phyloP scores from a whole-genome alignment of 148 eudicot genomes.

The Beta vulgaris region DNA sequence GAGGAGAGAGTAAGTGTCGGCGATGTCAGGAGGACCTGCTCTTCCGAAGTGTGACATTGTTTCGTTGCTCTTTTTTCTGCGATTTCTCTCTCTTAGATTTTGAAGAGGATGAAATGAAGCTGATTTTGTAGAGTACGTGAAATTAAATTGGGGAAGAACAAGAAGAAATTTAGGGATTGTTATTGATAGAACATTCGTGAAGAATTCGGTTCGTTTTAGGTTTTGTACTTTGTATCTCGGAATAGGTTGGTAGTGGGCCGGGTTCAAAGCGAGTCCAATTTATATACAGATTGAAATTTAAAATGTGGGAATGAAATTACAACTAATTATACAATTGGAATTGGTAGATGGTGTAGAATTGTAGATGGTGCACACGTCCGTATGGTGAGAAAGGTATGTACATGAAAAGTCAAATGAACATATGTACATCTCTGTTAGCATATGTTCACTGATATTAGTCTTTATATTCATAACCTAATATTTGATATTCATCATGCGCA shows the following conservation, averaged over 20 bases:
- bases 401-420: too few relatives aligned
- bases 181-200: constrained; percentile 19
- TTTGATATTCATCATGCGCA: too few relatives aligned
- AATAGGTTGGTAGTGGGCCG: neutral
- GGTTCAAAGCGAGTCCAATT: too few relatives aligned
- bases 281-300: too few relatives aligned
- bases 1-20: constrained; percentile 77
- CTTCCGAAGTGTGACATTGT: constrained; percentile 73
- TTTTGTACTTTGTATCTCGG: neutral
- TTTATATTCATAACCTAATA: too few relatives aligned
- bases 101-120: neutral
- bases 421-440: too few relatives aligned
- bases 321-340: too few relatives aligned
- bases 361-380: too few relatives aligned
- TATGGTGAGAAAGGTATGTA: too few relatives aligned
- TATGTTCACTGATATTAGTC: too few relatives aligned
- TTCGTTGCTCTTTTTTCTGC: neutral
- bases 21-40: constrained; percentile 82
- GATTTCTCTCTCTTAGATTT: neutral
- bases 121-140: neutral
- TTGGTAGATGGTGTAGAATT: too few relatives aligned
- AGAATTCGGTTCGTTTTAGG: neutral
- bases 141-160: neutral
- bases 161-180: neutral
- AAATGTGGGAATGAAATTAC: too few relatives aligned